Evolutionary conservation across 2,329 filamentous ascomycete genomes (phyloP), one percentile per base, ranked within the genome.

Genomic region (Aotearoamyces nothofagi): DNA sequence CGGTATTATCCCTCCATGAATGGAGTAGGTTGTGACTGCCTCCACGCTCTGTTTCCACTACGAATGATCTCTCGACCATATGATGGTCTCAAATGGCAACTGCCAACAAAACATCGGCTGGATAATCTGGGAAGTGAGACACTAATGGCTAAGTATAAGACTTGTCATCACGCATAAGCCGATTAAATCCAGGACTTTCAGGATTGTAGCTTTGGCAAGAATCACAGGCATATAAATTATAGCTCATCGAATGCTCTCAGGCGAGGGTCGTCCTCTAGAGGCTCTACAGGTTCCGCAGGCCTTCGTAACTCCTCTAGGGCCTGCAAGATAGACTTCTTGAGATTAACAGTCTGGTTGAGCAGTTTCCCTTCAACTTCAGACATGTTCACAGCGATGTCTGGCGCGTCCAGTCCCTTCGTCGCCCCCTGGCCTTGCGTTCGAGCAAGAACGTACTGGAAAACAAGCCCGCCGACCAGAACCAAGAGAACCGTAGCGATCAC

Each of bases 251-350:
- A 47, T 12, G 43, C 20, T 29, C 35, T 40, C 15, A 51, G 32
- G 17, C 45, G 43, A 8, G 41, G 37, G 26, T 49, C 43, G 4
- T 49, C 46, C 11, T 37, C 36, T 16, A 28, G n/a, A 22, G 29
- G 15, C n/a, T n/a, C n/a, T 15, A 16, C 12, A 6, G 12, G 12
- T n/a, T 24, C 6, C 11, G 28, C 24, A 14, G 22, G 32, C 15
- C 15, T 15, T 17, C 22, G 25, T 15, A 67, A 48, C 34, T 69
- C 65, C 14, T 70, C 69, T 19, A 74, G 57, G 23, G 63, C 56
- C 44, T 73, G 66, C 11, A 62, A 61, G 28, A 68, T 69, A 27
- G 63, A 61, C 32, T 69, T 62, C 52, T 74, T 72, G 17, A 33
- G 27, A 4, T 7, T 15, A 22, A 27, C 12, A 24, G 24, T 32